Evolutionary conservation across 768 basidiomycete species (phyloP).

Genomic region (Rhodotorula paludigena): DNA sequence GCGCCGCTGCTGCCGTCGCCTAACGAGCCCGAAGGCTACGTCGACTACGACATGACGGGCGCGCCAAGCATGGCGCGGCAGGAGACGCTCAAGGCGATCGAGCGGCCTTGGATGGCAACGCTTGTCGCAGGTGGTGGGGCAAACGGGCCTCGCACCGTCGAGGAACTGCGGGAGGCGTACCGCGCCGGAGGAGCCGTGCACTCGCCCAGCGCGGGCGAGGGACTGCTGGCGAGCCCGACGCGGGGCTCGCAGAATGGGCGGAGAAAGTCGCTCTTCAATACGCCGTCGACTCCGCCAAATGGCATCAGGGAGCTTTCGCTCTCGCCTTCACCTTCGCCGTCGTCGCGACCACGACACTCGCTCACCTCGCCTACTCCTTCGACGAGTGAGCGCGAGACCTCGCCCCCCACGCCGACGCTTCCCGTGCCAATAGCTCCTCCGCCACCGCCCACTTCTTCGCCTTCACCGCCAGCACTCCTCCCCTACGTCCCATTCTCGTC

Average conservation of each 20-base stretch:
- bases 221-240: background rate
- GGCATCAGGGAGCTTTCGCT: too few relatives aligned
- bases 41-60: slow-evolving; percentile 3
- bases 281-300: too few relatives aligned
- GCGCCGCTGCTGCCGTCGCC: background rate
- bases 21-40: background rate
- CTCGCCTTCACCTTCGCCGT: too few relatives aligned
- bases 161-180: slow-evolving; percentile 7
- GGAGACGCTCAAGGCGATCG: slow-evolving; percentile 16
- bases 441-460: background rate
- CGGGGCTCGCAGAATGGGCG: too few relatives aligned
- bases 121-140: background rate
- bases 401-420: too few relatives aligned
- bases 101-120: background rate
- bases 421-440: too few relatives aligned
- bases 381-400: background rate
- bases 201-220: background rate
- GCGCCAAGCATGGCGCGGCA: slow-evolving; percentile 21
- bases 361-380: background rate
- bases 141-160: background rate
- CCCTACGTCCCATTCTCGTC: slow-evolving; percentile 7
- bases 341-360: background rate
- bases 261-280: too few relatives aligned
- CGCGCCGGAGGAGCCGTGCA: background rate
- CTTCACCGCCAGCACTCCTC: background rate